Percentiles rank a stretch among this genome's conserved stretches.
Conservation (phyloP, 169 alveolate genomes). For the Neospora caninum region DNA sequence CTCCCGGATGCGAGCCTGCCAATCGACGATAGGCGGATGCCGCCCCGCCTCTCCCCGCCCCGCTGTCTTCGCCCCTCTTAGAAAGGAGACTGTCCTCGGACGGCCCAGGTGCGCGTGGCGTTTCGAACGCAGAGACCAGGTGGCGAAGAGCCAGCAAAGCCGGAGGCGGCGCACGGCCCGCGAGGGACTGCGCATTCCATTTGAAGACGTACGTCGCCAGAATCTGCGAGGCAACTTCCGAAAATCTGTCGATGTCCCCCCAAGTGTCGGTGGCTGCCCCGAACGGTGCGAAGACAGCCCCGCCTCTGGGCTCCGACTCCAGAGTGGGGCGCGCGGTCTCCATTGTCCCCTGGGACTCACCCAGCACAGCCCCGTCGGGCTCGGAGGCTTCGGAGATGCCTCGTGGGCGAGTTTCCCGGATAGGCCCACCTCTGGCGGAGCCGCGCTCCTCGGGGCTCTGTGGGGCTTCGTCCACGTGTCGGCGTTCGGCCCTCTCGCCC, state of each 20-base stretch:
- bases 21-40: no score
- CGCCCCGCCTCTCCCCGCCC: no score
- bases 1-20: no score
- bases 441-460: neutral
- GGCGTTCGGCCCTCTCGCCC: no score
- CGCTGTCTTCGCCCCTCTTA: no score
- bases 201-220: neutral
- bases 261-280: neutral
- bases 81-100: no score
- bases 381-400: no score
- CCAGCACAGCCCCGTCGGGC: neutral
- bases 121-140: no score
- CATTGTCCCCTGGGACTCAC: neutral
- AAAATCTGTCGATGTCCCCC: neutral
- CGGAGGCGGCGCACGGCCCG: neutral
- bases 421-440: neutral
- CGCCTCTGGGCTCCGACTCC: neutral
- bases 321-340: no score
- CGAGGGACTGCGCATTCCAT: slow-evolving; percentile 17
- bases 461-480: no score
- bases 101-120: no score
- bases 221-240: neutral
- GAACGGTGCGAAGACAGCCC: neutral
- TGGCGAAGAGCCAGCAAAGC: neutral
- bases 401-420: no score